Evolutionary conservation across 768 basidiomycete species (phyloP).

Genomic region (Antrodiella citrinella): DNA sequence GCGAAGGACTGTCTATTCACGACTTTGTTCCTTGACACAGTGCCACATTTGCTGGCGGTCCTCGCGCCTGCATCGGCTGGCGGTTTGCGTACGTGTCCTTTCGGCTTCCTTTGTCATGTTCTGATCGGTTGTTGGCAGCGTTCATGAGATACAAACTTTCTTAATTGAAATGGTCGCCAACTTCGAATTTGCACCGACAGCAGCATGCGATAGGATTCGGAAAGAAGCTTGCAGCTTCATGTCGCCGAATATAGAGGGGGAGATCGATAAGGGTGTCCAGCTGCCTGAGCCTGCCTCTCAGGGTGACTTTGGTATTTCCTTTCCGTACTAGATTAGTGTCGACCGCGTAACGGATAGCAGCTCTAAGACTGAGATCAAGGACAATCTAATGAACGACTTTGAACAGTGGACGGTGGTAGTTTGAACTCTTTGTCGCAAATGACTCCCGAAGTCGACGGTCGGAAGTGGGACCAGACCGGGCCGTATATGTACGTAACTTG

Average conservation of each 20-base stretch:
- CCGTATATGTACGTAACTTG: too few relatives aligned
- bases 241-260: slow-evolving; percentile 28
- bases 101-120: too few relatives aligned
- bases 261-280: slow-evolving; percentile 6
- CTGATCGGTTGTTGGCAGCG: slow-evolving; percentile 3
- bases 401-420: too few relatives aligned
- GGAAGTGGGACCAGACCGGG: too few relatives aligned
- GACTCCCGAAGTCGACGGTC: too few relatives aligned
- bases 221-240: slow-evolving; percentile 24
- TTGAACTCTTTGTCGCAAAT: too few relatives aligned
- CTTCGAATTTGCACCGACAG: slow-evolving; percentile 40
- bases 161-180: slow-evolving; percentile 45
- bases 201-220: slow-evolving; percentile 20
- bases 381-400: too few relatives aligned
- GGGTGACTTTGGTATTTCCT: background rate
- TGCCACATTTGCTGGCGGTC: slow-evolving; percentile 52
- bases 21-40: too few relatives aligned
- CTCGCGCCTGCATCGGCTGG: slow-evolving; percentile 52
- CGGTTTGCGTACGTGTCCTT: slow-evolving; percentile 7
- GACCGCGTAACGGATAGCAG: too few relatives aligned
- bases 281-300: background rate
- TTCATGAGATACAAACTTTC: slow-evolving; percentile 47
- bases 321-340: too few relatives aligned
- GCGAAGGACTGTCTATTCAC: too few relatives aligned
- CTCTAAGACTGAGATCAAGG: too few relatives aligned